These are phyloP conservation scores for Saccharomyces eubayanus DNA, from an alignment of 805 yeast species.

Conservation along the genomic window DNA sequence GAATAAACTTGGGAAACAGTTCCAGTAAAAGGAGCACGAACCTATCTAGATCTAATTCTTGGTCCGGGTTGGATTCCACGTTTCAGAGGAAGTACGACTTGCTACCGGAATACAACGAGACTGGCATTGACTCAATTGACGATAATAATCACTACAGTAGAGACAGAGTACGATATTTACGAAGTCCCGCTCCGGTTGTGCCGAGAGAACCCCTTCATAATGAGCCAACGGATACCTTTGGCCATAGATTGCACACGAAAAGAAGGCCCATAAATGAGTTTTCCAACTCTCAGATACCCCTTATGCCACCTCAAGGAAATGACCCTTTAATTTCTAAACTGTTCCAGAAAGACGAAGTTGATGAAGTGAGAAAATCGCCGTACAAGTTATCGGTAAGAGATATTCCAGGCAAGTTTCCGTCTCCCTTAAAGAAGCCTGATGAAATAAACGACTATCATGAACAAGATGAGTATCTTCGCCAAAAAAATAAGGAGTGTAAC, in stretches of 20 bases:
- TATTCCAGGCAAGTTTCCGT: conserved; percentile 29
- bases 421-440: conserved; percentile 12
- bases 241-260: conserved; percentile 7
- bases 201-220: conserved; percentile 2
- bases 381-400: not conserved
- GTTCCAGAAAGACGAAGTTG: conserved; percentile 8
- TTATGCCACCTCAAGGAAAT: conserved; percentile 14
- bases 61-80: conserved; percentile 17
- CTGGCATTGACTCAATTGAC: not conserved
- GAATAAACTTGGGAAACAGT: not conserved
- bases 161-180: conserved; percentile 3
- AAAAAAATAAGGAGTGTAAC: not conserved
- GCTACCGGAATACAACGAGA: conserved; percentile 7
- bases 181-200: conserved; percentile 10
- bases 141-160: not conserved
- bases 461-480: not conserved
- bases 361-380: not conserved
- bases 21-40: not conserved
- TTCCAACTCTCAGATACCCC: conserved; percentile 4
- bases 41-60: conserved; percentile 20
- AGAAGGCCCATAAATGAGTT: not conserved
- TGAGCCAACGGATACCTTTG: conserved; percentile 23
- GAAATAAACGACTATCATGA: not conserved
- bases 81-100: conserved; percentile 24
- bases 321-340: conserved; percentile 22